Conservation (phyloP, 2,329 filamentous ascomycete species). For the Epichloe aotearoae region DNA sequence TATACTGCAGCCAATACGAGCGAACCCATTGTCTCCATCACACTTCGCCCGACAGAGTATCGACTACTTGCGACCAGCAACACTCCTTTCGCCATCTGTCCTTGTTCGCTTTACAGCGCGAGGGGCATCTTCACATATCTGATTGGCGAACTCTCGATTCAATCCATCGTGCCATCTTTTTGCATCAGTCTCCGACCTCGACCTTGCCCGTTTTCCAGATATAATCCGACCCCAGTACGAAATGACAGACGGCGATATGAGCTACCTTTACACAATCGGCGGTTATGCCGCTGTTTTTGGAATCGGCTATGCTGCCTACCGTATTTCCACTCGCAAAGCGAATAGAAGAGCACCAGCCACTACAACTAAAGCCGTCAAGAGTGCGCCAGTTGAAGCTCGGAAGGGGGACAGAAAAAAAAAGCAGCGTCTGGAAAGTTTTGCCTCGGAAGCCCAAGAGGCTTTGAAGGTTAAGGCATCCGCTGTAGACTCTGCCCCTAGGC, state of each 20-base stretch:
- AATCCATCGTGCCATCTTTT: neutral
- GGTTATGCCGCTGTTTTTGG: slow-evolving; percentile 25
- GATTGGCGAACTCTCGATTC: neutral
- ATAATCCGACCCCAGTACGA: slow-evolving; percentile 2
- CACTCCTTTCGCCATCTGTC: neutral
- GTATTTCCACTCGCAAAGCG: slow-evolving; percentile 21
- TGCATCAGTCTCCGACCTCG: neutral
- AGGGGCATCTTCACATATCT: neutral
- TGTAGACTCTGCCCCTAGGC: slow-evolving; percentile 1
- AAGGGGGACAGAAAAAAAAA: slow-evolving; percentile 33
- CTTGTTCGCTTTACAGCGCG: neutral
- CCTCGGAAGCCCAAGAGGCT: slow-evolving; percentile 22
- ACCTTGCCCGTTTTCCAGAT: neutral
- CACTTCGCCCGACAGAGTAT: neutral
- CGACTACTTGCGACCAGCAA: neutral
- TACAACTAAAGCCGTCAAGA: slow-evolving; percentile 18
- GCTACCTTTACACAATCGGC: slow-evolving; percentile 22
- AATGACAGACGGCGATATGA: slow-evolving; percentile 22
- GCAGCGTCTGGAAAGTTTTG: slow-evolving; percentile 30
- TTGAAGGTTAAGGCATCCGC: slow-evolving; percentile 25
- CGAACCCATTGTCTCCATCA: neutral
- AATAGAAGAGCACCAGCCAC: slow-evolving; percentile 17
- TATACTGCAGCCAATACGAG: neutral
- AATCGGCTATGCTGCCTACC: slow-evolving; percentile 23
- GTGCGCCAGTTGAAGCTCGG: slow-evolving; percentile 18